Percentiles rank a stretch among this genome's conserved stretches.
Evolutionary conservation across 768 basidiomycete genomes (phyloP).

Genomic region (Mycena epipterygia): DNA sequence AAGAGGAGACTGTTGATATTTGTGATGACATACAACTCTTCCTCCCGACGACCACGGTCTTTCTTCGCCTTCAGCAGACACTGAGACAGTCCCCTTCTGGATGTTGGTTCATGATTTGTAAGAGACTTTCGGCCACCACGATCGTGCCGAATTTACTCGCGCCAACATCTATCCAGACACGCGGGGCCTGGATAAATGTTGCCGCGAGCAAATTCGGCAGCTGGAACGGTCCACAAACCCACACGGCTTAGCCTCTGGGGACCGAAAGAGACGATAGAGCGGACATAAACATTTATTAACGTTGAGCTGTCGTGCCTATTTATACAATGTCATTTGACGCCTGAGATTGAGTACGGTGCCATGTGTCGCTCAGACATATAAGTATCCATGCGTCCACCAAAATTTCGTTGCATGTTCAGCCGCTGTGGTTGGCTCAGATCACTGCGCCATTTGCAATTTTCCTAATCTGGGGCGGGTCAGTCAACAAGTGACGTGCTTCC

Average conservation of each 20-base stretch:
- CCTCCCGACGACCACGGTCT: too few relatives aligned
- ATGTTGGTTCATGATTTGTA: too few relatives aligned
- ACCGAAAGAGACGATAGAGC: too few relatives aligned
- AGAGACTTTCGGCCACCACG: too few relatives aligned
- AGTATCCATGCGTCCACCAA: neutral
- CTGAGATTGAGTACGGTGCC: neutral
- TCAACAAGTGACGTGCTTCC: constrained; percentile 20
- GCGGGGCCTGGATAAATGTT: too few relatives aligned
- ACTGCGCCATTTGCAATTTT: neutral
- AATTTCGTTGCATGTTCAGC: neutral
- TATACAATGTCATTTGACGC: constrained; percentile 3
- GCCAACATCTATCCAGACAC: too few relatives aligned
- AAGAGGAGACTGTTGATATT: too few relatives aligned
- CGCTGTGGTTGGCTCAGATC: neutral
- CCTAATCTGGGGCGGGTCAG: neutral
- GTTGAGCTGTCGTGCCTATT: neutral
- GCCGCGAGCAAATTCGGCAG: neutral
- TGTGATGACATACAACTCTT: too few relatives aligned
- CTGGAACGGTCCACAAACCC: neutral
- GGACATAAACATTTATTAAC: too few relatives aligned
- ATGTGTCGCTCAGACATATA: neutral
- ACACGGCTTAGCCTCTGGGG: neutral
- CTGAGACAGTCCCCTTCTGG: too few relatives aligned
- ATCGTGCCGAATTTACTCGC: too few relatives aligned
- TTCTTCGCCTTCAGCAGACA: too few relatives aligned